Percentiles rank a stretch among this genome's conserved stretches.
phyloP scores from a whole-genome alignment of 441 rosid genomes.

The Daphne laureola region DNA sequence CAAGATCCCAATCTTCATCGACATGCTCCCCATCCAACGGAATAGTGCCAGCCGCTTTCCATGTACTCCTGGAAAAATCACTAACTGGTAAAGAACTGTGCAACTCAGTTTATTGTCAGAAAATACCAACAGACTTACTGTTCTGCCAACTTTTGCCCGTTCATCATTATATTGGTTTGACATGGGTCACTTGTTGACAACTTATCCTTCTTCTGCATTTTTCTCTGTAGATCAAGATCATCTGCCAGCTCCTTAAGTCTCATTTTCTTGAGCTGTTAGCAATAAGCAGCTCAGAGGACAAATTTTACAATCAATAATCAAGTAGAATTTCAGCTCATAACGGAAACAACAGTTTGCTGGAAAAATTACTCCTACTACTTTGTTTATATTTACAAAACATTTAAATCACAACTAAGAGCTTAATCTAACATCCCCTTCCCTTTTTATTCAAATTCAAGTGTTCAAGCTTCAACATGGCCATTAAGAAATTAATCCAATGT shows the following conservation, averaged over 20 bases:
- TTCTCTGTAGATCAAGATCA: conserved; percentile 57
- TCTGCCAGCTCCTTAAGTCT: conserved; percentile 75
- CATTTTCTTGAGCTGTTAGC: conserved; percentile 58
- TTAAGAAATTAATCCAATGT: too few relatives aligned
- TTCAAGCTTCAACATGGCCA: too few relatives aligned
- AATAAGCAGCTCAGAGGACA: conserved; percentile 10
- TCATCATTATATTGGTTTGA: neutral
- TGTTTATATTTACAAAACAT: too few relatives aligned
- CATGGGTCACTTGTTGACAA: neutral
- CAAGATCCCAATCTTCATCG: conserved; percentile 62
- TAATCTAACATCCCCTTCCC: too few relatives aligned
- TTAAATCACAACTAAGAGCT: too few relatives aligned
- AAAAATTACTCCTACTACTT: too few relatives aligned
- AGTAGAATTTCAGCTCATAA: neutral
- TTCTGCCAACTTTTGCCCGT: conserved; percentile 4
- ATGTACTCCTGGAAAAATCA: conserved; percentile 22
- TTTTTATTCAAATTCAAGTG: too few relatives aligned
- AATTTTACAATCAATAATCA: neutral
- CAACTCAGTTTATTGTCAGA: neutral
- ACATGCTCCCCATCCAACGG: conserved; percentile 31
- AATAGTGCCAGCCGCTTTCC: conserved; percentile 33
- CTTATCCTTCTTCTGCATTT: conserved; percentile 20
- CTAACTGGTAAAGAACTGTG: conserved; percentile 18
- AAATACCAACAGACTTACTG: conserved; percentile 8
- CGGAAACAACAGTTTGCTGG: too few relatives aligned